Evolutionary conservation across 2,329 filamentous ascomycete species (phyloP).

Genomic region (Truncatella angustata): DNA sequence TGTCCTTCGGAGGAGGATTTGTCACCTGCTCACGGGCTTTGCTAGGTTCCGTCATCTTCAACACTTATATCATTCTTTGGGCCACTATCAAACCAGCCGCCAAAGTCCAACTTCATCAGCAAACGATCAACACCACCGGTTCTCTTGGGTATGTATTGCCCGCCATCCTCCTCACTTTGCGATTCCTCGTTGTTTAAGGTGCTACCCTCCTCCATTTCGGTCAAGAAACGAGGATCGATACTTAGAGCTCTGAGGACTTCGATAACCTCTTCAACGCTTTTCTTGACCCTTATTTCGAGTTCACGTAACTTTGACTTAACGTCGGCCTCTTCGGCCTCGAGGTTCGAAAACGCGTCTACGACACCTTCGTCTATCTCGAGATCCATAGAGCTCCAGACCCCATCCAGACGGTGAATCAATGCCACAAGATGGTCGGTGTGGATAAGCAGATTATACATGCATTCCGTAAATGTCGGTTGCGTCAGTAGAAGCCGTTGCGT

Average conservation of each 20-base stretch:
- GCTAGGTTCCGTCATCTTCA: background rate
- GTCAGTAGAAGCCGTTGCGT: slow-evolving; percentile 65
- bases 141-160: slow-evolving; percentile 65
- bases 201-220: slow-evolving; percentile 36
- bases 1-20: too few relatives aligned
- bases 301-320: slow-evolving; percentile 63
- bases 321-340: slow-evolving; percentile 69
- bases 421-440: slow-evolving; percentile 81
- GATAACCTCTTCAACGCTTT: slow-evolving; percentile 67
- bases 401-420: slow-evolving; percentile 71
- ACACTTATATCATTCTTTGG: background rate
- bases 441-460: slow-evolving; percentile 64
- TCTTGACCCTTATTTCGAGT: slow-evolving; percentile 64
- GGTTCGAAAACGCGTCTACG: slow-evolving; percentile 70
- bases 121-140: slow-evolving; percentile 80
- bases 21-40: background rate
- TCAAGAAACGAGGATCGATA: slow-evolving; percentile 41
- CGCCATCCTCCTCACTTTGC: slow-evolving; percentile 28
- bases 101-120: slow-evolving; percentile 86
- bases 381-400: slow-evolving; percentile 74
- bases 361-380: slow-evolving; percentile 81
- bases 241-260: slow-evolving; percentile 47
- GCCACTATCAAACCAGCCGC: slow-evolving; percentile 50
- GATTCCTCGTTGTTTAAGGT: slow-evolving; percentile 24
- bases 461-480: slow-evolving; percentile 59